Base-by-base conservation (phyloP, 768 basidiomycete species). In the Ephemerocybe angulata region DNA sequence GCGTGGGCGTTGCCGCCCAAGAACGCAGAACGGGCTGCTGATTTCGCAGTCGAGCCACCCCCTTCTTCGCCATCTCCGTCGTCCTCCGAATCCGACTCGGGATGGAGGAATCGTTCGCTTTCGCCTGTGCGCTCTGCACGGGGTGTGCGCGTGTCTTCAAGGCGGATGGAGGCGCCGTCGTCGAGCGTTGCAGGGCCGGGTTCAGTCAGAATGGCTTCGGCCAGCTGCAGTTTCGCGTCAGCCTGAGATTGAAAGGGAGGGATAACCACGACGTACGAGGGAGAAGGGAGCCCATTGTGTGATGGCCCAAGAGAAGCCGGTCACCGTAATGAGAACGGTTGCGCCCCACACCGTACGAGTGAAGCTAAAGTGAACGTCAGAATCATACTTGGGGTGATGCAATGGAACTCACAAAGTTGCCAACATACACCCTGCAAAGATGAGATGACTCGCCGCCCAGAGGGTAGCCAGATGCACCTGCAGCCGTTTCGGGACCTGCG, bases 261-360 rank as follows among this genome's bases (percentile, higher is more conserved):
- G 6, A 8, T 24, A 35, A 54, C 7, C 37, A 27, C 25, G n/a
- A 72, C 84, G 44, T 59, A 95, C 92, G 64, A 98, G 69, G 0
- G 93, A 85, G 70, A 92, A 96, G 2, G 95, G 95, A 3, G 86
- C 93, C 96, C 95, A 98, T 69, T 88, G 87, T 0, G 87, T 82
- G 50, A 98, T 79, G 4, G 93, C 93, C 91, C 90, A 97, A n/a
- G 90, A 87, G 62, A 97, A 87, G 0, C 96, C 96, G 6, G 87
- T 86, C 12, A 89, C 60, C 7, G 86, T 81, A 49, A 97, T 82
- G 56, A 98, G 77, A 13, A 85, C 53, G 0, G 88, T 93, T 17
- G 92, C 87, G 0, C 87, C 85, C 15, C 64, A 64, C 0, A 94
- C 87, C 15, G 78, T 83, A 8, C 81, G 77, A 2, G 85, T 87